These are phyloP conservation scores for Perkinsela sp. DNA, from an alignment of 208 protist species.

Conservation along the genomic window DNA sequence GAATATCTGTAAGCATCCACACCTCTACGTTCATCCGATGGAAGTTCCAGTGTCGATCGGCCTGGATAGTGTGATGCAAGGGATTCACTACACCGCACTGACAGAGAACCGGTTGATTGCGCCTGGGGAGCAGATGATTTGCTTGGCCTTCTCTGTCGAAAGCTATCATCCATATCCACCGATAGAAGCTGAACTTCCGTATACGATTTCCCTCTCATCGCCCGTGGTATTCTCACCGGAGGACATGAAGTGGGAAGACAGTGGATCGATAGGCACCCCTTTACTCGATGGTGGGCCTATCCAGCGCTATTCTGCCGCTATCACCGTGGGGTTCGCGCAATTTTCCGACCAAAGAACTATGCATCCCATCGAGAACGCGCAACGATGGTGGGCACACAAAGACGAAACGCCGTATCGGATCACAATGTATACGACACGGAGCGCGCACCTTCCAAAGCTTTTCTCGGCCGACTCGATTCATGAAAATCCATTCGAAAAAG, in stretches of 20 bases:
- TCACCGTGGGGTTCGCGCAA: constrained; percentile 46
- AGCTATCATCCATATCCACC: constrained; percentile 47
- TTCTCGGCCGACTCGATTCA: constrained; percentile 14
- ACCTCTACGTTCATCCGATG: constrained; percentile 45
- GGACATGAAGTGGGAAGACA: neutral
- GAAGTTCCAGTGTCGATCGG: constrained; percentile 39
- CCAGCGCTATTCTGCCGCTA: constrained; percentile 24
- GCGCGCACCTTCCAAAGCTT: constrained; percentile 19
- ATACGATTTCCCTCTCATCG: constrained; percentile 31
- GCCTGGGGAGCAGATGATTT: constrained; percentile 22
- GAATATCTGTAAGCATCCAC: constrained; percentile 35
- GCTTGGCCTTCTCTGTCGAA: constrained; percentile 37
- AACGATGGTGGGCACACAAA: constrained; percentile 63
- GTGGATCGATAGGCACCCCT: constrained; percentile 18
- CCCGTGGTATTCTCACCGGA: constrained; percentile 17
- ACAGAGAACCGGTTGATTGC: constrained; percentile 16
- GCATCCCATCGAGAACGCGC: constrained; percentile 26
- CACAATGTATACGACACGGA: constrained; percentile 37
- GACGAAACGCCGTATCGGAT: constrained; percentile 56
- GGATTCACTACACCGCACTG: constrained; percentile 25
- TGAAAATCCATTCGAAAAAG: constrained; percentile 5
- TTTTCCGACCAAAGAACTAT: constrained; percentile 36
- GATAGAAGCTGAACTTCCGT: constrained; percentile 40
- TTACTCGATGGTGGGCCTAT: constrained; percentile 28
- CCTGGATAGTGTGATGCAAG: constrained; percentile 39